Base-by-base conservation (phyloP, 768 basidiomycete species). In the Pluteus cervinus region DNA sequence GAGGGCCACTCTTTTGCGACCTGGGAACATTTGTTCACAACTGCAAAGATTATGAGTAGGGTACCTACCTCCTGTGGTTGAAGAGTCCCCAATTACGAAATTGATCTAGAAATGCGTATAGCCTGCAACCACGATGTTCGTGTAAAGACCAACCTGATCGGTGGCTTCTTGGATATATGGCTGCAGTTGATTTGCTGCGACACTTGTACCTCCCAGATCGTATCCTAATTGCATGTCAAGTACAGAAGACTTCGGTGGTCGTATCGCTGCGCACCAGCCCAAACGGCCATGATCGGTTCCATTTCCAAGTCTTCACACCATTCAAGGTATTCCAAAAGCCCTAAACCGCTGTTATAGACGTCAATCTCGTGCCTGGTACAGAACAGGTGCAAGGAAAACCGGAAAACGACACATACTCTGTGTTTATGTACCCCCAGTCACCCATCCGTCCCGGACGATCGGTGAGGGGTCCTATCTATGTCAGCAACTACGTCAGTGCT, bases 231-330 rank as follows among this genome's bases (percentile, higher is more conserved):
- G n/a, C n/a, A n/a, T n/a, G n/a, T n/a, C n/a, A n/a, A n/a, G n/a
- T n/a, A 15, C 2, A 7, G 14, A 4, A 17, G 6, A n/a, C 7
- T 3, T 23, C 3, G 4, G 22, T 15, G 18, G n/a, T n/a, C n/a
- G n/a, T n/a, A n/a, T n/a, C n/a, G n/a, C 18, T 4, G 12, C 18
- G 24, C 32, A 65, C 75, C 76, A 42, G 74, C 64, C 73, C 72
- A 80, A 29, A 81, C 69, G 16, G 73, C 78, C 76, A 81, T 76
- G 47, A 81, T 76, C 4, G 76, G 68, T 40, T 72, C 67, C 71
- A 75, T 74, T 4, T 63, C 67, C 46, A 75, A 50, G 43, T 80
- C 78, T 49, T 82, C 77, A 38, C 75, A 72, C 63, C 73, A 69
- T 24, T 66, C 50, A 32, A 81, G 55, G 48, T 77, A 79, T 39